Evolutionary conservation across 2,329 filamentous ascomycete genomes (phyloP).

Genomic region (Huntiella omanensis): DNA sequence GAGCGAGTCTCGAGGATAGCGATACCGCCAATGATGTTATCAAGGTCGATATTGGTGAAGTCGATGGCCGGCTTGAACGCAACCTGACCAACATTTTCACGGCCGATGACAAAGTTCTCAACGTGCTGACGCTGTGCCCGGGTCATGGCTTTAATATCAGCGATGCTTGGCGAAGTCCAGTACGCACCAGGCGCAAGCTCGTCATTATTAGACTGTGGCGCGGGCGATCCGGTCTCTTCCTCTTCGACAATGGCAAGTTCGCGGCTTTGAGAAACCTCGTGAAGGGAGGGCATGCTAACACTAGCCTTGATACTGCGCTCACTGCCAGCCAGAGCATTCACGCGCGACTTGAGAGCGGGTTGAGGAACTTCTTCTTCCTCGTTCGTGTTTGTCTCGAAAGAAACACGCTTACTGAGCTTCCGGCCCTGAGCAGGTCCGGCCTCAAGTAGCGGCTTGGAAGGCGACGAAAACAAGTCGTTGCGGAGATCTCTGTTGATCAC

Average conservation of each 20-base stretch:
- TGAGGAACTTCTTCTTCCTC: conserved; percentile 22
- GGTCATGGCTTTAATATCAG: conserved; percentile 63
- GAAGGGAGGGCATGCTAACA: conserved; percentile 26
- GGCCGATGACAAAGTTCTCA: conserved; percentile 60
- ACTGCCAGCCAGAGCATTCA: conserved; percentile 15
- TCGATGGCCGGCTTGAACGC: conserved; percentile 70
- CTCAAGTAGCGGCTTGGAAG: conserved; percentile 26
- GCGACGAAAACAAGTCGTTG: conserved; percentile 48
- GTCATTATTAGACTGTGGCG: conserved; percentile 14
- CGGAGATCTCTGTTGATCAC: conserved; percentile 79
- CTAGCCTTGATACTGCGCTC: conserved; percentile 8
- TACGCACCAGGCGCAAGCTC: conserved; percentile 52
- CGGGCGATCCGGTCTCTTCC: conserved; percentile 30
- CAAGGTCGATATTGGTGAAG: conserved; percentile 57
- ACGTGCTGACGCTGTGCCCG: conserved; percentile 60
- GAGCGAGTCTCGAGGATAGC: conserved; percentile 60
- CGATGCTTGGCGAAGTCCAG: conserved; percentile 63
- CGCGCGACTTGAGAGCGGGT: conserved; percentile 1
- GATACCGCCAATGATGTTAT: conserved; percentile 60
- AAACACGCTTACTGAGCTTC: conserved; percentile 68
- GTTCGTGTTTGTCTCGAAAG: conserved; percentile 54
- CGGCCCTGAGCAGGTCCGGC: conserved; percentile 19
- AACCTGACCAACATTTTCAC: conserved; percentile 62
- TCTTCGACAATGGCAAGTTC: conserved; percentile 68
- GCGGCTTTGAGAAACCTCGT: conserved; percentile 53